phyloP scores from a whole-genome alignment of 306 rosid species.

The Fagus crenata region DNA sequence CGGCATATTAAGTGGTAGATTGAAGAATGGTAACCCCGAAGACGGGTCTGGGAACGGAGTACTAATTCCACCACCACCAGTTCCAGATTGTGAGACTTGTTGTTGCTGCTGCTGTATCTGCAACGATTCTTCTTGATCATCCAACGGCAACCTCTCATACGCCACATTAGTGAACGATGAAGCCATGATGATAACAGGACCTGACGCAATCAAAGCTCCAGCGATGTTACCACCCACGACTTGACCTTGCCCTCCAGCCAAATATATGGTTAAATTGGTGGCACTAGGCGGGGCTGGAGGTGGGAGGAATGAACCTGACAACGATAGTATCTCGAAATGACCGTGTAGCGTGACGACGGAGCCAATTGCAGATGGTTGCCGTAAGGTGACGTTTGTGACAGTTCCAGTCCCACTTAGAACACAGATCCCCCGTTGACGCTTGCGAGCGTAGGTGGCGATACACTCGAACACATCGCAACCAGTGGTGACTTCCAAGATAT shows the following conservation, averaged over 20 bases:
- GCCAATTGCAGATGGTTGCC: conserved; percentile 65
- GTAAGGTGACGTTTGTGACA: conserved; percentile 70
- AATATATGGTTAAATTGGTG: conserved; percentile 66
- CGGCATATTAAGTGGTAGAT: conserved; percentile 72
- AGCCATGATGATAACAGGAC: conserved; percentile 82
- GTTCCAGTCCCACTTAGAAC: conserved; percentile 76
- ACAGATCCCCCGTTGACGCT: conserved; percentile 88
- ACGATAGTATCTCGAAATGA: conserved; percentile 73
- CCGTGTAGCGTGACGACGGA: conserved; percentile 62
- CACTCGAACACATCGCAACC: conserved; percentile 89
- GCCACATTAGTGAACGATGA: conserved; percentile 93
- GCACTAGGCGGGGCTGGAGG: conserved; percentile 97
- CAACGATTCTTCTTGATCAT: conserved; percentile 60
- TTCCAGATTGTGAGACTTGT: conserved; percentile 45
- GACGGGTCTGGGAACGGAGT: conserved; percentile 72
- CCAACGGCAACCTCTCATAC: conserved; percentile 85
- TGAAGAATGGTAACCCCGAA: conserved; percentile 75
- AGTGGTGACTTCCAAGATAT: conserved; percentile 75
- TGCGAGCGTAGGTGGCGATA: conserved; percentile 70
- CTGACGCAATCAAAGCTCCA: conserved; percentile 79
- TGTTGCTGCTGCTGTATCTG: conserved; percentile 64
- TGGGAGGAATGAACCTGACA: conserved; percentile 78
- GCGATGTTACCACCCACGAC: conserved; percentile 90
- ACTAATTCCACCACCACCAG: conserved; percentile 27
- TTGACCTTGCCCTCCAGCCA: conserved; percentile 92